These are phyloP conservation scores for Pharnaceum exiguum DNA, from an alignment of 148 eudicot species.

Conservation along the genomic window DNA sequence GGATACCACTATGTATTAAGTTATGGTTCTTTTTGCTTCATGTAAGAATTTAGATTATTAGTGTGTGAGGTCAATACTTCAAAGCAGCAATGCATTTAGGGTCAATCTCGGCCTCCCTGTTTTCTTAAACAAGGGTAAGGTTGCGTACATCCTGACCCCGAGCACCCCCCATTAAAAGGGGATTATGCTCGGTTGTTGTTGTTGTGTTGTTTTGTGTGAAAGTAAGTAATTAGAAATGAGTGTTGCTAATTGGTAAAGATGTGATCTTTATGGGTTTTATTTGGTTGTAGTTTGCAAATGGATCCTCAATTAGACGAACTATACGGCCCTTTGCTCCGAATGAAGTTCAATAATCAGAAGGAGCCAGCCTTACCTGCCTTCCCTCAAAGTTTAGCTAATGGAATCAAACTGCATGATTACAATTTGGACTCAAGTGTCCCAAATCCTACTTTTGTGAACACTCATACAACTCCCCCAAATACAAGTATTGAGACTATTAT, in stretches of 20 bases:
- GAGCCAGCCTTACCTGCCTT: slow-evolving; percentile 20
- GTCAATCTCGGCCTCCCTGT: no score
- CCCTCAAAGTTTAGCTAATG: slow-evolving; percentile 21
- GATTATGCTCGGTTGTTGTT: background rate
- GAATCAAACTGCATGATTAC: slow-evolving; percentile 19
- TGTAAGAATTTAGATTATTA: no score
- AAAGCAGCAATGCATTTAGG: no score
- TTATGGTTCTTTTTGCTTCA: no score
- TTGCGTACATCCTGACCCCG: no score
- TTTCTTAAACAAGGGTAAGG: no score
- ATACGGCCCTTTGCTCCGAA: slow-evolving; percentile 42
- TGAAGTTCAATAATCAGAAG: slow-evolving; percentile 34
- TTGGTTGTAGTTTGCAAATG: slow-evolving; percentile 27
- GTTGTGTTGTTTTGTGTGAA: background rate
- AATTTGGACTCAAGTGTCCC: no score
- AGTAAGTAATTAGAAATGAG: background rate
- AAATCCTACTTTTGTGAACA: slow-evolving; percentile 10
- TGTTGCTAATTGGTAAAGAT: background rate
- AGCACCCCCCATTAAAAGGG: no score
- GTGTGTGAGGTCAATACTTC: no score
- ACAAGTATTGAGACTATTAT: background rate
- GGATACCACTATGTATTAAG: no score
- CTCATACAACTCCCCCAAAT: slow-evolving; percentile 31
- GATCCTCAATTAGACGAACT: slow-evolving; percentile 40
- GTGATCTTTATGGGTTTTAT: slow-evolving; percentile 7